Evolutionary conservation across 164 flowering plant genomes (phyloP).

Genomic region (Umbellularia californica): DNA sequence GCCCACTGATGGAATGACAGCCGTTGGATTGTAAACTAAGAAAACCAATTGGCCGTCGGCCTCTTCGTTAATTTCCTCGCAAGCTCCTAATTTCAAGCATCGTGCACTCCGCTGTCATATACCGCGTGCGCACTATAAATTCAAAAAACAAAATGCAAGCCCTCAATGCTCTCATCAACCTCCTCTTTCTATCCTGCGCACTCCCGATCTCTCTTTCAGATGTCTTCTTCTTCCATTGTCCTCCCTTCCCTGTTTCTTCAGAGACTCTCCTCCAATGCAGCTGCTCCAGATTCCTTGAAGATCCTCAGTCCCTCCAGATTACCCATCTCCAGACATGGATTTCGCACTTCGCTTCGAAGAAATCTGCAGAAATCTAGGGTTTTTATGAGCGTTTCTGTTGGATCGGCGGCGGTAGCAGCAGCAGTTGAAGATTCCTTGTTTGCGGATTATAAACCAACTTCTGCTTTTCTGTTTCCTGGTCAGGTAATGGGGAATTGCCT

Average conservation of each 20-base stretch:
- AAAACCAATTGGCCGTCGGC: too few species aligned
- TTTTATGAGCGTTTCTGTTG: slow-evolving; percentile 64
- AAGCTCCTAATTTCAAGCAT: slow-evolving; percentile 5
- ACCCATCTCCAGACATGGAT: slow-evolving; percentile 20
- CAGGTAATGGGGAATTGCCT: not conserved
- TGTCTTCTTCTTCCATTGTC: slow-evolving; percentile 40
- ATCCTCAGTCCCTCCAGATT: slow-evolving; percentile 14
- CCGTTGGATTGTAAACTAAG: too few species aligned
- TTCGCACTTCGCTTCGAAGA: slow-evolving; percentile 15
- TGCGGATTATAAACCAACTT: slow-evolving; percentile 25
- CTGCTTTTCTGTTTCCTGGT: too few species aligned
- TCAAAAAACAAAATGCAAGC: not conserved
- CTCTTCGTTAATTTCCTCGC: not conserved
- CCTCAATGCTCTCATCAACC: not conserved
- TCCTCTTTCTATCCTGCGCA: not conserved
- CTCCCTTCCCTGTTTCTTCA: slow-evolving; percentile 40
- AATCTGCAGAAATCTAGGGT: slow-evolving; percentile 49
- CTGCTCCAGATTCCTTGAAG: slow-evolving; percentile 15
- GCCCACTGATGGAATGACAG: too few species aligned
- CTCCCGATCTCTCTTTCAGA: slow-evolving; percentile 15
- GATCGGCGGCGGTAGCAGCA: slow-evolving; percentile 30
- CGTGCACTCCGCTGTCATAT: slow-evolving; percentile 17
- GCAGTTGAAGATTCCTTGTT: slow-evolving; percentile 47
- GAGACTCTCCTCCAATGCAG: slow-evolving; percentile 16
- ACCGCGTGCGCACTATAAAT: slow-evolving; percentile 1